Percentiles rank a stretch among this genome's conserved stretches.
These are phyloP conservation scores for Fragaria nilgerrensis DNA, from an alignment of 306 rosid genomes.

Conservation along the genomic window DNA sequence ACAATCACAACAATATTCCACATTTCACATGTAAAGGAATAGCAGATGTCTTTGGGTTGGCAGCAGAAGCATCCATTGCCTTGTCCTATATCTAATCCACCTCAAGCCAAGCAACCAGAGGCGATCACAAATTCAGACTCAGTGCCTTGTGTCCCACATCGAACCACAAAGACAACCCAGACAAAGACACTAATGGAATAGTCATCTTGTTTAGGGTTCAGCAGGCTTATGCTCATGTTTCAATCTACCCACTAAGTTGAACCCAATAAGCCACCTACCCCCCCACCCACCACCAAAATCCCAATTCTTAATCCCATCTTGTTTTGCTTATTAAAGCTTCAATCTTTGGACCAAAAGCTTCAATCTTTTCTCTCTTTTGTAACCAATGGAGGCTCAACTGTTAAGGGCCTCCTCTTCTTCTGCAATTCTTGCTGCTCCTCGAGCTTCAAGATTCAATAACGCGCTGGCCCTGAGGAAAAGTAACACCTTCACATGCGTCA, in stretches of 20 bases:
- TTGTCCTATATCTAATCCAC: neutral
- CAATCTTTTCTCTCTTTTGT: neutral
- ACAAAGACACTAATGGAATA: neutral
- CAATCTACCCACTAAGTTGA: neutral
- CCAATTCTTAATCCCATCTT: neutral
- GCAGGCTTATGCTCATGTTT: neutral
- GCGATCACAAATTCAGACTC: neutral
- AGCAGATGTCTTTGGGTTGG: neutral
- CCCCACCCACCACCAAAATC: neutral
- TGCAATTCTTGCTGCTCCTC: slow-evolving; percentile 16
- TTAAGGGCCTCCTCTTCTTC: slow-evolving; percentile 26
- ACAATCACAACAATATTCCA: neutral
- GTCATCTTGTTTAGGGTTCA: neutral
- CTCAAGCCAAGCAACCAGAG: neutral
- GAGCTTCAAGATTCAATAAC: slow-evolving; percentile 23
- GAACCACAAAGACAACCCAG: neutral
- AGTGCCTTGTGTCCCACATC: neutral
- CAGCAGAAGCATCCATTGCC: neutral
- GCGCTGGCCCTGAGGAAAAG: slow-evolving; percentile 17
- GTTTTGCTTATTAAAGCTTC: neutral
- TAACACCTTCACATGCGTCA: slow-evolving; percentile 23
- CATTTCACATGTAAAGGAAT: neutral
- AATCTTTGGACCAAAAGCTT: neutral
- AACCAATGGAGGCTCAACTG: slow-evolving; percentile 63
- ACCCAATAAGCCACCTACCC: slow-evolving; percentile 6